Base-by-base conservation (phyloP, 306 rosid genomes). In the Castanospermum australe region DNA sequence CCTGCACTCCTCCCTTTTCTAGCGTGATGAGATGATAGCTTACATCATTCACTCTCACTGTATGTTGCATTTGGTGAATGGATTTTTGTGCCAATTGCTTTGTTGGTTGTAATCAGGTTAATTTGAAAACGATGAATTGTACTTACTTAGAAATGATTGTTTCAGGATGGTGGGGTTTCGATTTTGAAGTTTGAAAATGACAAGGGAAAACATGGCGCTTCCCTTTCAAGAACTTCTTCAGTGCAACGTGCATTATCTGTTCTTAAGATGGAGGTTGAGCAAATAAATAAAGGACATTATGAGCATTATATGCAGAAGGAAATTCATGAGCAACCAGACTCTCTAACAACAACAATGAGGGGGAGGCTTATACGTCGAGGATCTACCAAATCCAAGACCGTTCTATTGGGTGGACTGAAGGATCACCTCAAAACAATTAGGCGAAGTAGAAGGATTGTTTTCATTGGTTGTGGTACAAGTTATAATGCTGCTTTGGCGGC, bases 231-330 rank as follows among this genome's bases (percentile, higher is more conserved):
- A 85, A 82, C 91, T 70, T 89, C 94, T 82, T 87, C 99, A 8
- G 95, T 95, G 74, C 96, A 90, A 64, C 97, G 99, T 32, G 99
- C 99, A 48, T 87, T 95, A 76, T 95, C 99, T 38, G 87, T 90
- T 86, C 98, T 95, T 66, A 96, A 93, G 84, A 89, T 95, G 99
- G 98, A 93, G 89, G 99, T 93, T 65, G 94, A 95, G 79, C 99
- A 95, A 88, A 95, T 95, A 84, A 95, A 95, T 50, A 95, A 93
- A 85, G 99, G 99, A 57, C 91, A 75, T 41, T 95, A 88, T 62
- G 90, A 95, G 79, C 99, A 95, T 78, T 95, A 95, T 81, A 94
- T 95, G 99, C 99, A 95, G 86, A 95, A 95, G 85, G 99, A 95
- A 90, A 95, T 95, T 81, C 91, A 95, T 33, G 98, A 95, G 84